Conservation (phyloP, 768 basidiomycete genomes). For the Porphyrellus cyaneotinctus region DNA sequence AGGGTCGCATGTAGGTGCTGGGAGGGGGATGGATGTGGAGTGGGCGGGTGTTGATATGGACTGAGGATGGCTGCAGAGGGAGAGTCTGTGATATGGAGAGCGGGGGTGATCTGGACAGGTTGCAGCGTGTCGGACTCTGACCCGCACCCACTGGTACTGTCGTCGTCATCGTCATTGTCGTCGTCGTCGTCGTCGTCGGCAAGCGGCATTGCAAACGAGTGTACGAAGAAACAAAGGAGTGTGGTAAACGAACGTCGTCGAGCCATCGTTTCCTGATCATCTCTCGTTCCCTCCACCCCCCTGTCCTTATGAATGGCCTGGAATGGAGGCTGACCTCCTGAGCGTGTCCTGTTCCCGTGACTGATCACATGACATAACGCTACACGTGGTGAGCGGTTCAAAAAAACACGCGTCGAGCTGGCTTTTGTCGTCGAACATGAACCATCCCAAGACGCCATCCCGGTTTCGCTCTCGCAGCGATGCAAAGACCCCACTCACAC, state of each 20-base stretch:
- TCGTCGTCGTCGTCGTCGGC: conserved; percentile 10
- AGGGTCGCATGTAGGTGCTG: conserved; percentile 9
- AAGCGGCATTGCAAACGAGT: conserved; percentile 7
- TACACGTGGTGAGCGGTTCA: conserved; percentile 9
- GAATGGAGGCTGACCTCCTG: conserved; percentile 23
- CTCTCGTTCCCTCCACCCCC: neutral
- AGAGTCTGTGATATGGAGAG: neutral
- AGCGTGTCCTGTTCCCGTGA: conserved; percentile 10
- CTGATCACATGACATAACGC: conserved; percentile 17
- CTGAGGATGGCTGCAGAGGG: conserved; percentile 9
- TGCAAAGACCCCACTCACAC: conserved; percentile 46
- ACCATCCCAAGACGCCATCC: conserved; percentile 42
- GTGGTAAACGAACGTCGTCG: conserved; percentile 17
- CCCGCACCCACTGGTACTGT: neutral
- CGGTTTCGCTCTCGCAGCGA: conserved; percentile 48
- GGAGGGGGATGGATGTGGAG: conserved; percentile 9
- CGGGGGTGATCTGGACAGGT: neutral
- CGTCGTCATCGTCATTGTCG: conserved; percentile 6
- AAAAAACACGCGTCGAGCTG: conserved; percentile 5
- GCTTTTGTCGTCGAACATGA: conserved; percentile 15
- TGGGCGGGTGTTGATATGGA: conserved; percentile 8
- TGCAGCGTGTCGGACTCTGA: neutral
- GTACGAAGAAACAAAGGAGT: conserved; percentile 11
- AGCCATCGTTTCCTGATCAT: conserved; percentile 1
- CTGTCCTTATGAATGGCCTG: conserved; percentile 5